Conservation (phyloP, 345 rosid genomes). For the Euphorbia lathyris region DNA sequence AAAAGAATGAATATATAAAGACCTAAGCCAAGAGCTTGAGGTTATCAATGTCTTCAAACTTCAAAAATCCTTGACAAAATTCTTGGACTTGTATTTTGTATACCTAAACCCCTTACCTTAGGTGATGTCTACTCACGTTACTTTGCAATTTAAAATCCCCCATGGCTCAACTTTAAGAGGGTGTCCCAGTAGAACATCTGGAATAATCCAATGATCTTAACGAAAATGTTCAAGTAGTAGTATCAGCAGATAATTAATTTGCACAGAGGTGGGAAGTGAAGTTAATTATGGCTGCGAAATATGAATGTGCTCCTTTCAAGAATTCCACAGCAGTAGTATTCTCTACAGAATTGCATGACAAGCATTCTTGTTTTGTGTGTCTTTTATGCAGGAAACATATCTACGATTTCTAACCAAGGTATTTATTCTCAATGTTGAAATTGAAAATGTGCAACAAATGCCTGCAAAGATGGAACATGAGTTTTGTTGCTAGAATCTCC, state of each 20-base stretch:
- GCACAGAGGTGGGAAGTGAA: background rate
- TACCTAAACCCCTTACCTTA: no score
- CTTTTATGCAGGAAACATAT: background rate
- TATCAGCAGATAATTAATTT: background rate
- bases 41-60: background rate
- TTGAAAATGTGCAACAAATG: background rate
- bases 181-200: background rate
- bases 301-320: background rate
- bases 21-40: background rate
- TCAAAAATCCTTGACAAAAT: background rate
- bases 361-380: background rate
- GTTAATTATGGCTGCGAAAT: no score
- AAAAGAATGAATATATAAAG: background rate
- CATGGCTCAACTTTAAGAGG: background rate
- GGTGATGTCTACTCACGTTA: no score
- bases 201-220: background rate
- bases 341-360: no score
- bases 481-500: no score
- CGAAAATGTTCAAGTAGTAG: background rate
- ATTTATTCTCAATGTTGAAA: background rate
- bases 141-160: no score
- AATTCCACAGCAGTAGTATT: background rate
- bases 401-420: background rate
- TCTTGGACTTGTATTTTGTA: background rate
- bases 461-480: background rate